phyloP scores from a whole-genome alignment of 768 basidiomycete species.

The Megacollybia marginata region DNA sequence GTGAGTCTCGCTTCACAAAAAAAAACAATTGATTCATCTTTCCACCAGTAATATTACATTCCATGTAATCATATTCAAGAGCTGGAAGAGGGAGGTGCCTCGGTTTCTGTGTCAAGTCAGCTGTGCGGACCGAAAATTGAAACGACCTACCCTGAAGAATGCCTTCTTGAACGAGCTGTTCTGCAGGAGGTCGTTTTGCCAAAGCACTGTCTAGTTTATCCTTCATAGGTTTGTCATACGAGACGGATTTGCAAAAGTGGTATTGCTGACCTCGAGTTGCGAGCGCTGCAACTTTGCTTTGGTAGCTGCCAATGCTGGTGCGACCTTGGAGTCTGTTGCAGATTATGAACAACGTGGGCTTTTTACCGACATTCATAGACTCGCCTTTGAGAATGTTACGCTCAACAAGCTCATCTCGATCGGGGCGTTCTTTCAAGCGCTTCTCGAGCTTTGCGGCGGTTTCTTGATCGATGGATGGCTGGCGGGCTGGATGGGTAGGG shows the following conservation, averaged over 20 bases:
- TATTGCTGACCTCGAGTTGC: conserved; percentile 47
- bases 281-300: conserved; percentile 52
- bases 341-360: not conserved
- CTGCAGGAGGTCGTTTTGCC: conserved; percentile 47
- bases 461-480: conserved; percentile 14
- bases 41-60: not conserved
- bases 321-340: conserved; percentile 49
- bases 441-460: conserved; percentile 44
- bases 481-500: not conserved
- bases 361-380: conserved; percentile 2
- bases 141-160: conserved; percentile 36
- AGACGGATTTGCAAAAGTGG: not conserved
- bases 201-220: conserved; percentile 59
- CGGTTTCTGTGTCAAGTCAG: conserved; percentile 7
- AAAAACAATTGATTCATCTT: not conserved
- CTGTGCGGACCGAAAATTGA: not conserved
- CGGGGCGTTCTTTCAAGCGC: conserved; percentile 44
- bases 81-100: conserved; percentile 6
- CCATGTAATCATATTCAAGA: conserved; percentile 2
- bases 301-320: conserved; percentile 53
- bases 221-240: conserved; percentile 20
- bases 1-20: conserved; percentile 1
- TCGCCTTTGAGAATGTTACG: conserved; percentile 66
- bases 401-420: conserved; percentile 55
- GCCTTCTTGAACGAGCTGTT: conserved; percentile 58